These are phyloP conservation scores for Hortaea sp. DNA, from an alignment of 2,329 filamentous ascomycete species.

Conservation along the genomic window DNA sequence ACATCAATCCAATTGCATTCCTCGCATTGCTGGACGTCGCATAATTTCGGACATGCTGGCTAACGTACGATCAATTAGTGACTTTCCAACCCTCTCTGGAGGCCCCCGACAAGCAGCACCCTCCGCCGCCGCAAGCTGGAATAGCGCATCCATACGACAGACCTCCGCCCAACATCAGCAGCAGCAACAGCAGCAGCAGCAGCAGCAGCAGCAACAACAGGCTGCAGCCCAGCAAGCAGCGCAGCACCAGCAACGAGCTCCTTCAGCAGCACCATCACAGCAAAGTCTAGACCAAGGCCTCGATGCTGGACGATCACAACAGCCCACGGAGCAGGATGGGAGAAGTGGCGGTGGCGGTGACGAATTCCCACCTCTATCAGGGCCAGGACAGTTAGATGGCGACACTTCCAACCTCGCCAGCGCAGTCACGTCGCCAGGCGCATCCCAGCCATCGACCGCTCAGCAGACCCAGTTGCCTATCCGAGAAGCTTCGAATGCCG, in stretches of 20 bases:
- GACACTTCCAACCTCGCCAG: conserved; percentile 27
- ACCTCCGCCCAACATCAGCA: conserved; percentile 26
- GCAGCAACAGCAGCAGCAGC: conserved; percentile 28
- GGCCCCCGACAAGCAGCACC: conserved; percentile 37
- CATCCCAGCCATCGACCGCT: conserved; percentile 11
- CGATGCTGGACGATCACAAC: conserved; percentile 31
- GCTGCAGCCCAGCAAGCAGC: conserved; percentile 24
- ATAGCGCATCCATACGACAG: conserved; percentile 46
- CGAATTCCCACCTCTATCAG: conserved; percentile 51
- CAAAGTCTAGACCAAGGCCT: conserved; percentile 44
- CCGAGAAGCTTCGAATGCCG: conserved; percentile 12
- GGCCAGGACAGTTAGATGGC: conserved; percentile 32
- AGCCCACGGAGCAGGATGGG: conserved; percentile 31
- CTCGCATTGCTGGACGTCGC: not conserved
- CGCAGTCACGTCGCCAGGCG: conserved; percentile 15
- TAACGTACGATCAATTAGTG: conserved; percentile 33
- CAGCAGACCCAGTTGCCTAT: conserved; percentile 17
- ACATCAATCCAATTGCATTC: too few relatives aligned
- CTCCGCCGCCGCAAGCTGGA: conserved; percentile 47
- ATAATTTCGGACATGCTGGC: conserved; percentile 4
- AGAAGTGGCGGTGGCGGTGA: conserved; percentile 44
- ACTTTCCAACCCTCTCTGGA: conserved; percentile 53
- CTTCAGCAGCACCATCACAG: conserved; percentile 33
- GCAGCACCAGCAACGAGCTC: conserved; percentile 31
- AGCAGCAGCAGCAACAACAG: conserved; percentile 26